Evolutionary conservation across 2,329 filamentous ascomycete species (phyloP).

Genomic region (Tolypocladium tropicale): DNA sequence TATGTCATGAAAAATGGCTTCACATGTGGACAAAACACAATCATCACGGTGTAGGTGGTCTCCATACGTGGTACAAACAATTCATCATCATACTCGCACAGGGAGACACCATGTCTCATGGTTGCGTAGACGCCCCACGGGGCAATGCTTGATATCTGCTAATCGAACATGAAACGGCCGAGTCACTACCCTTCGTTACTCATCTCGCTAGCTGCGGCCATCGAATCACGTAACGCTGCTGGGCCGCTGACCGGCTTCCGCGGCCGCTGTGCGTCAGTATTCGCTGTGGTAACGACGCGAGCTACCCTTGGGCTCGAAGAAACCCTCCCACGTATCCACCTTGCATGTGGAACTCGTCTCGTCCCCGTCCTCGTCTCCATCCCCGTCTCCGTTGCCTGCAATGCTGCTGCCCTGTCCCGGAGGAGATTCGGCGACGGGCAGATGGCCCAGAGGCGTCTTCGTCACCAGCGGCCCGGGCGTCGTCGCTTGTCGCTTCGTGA

Average conservation of each 20-base stretch:
- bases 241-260: neutral
- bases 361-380: neutral
- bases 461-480: neutral
- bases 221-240: no score
- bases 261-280: neutral
- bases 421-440: no score
- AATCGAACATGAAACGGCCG: conserved; percentile 4
- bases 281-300: conserved; percentile 2
- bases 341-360: neutral
- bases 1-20: no score
- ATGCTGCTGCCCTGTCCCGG: neutral
- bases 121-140: neutral
- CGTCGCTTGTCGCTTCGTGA: neutral
- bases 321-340: conserved; percentile 8
- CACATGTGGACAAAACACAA: no score
- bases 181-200: neutral
- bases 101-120: neutral
- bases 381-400: no score
- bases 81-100: neutral
- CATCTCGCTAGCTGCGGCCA: conserved; percentile 1
- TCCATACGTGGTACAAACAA: no score
- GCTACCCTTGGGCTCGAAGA: conserved; percentile 2
- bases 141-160: conserved; percentile 3
- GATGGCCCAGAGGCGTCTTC: neutral
- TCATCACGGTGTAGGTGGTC: no score